These are phyloP conservation scores for Alternaria hordeiaustralica DNA, from an alignment of 2,329 filamentous ascomycete species.

Conservation along the genomic window DNA sequence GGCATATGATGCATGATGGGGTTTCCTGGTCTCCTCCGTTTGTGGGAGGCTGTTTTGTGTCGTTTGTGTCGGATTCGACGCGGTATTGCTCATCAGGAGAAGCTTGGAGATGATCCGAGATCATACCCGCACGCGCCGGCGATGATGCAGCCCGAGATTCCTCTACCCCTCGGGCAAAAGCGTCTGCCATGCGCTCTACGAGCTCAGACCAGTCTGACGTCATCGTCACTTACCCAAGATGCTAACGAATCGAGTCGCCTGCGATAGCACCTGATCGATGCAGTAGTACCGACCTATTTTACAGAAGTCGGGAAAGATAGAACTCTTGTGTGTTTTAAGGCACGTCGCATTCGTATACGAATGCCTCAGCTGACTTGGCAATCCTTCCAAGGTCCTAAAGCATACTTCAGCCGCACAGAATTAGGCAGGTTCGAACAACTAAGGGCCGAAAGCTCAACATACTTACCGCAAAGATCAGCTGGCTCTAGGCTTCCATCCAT, in stretches of 20 bases:
- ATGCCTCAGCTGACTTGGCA: not conserved
- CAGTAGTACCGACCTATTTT: not conserved
- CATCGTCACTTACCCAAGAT: not conserved
- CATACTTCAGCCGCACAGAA: not conserved
- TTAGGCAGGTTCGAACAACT: not conserved
- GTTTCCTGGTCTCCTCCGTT: not conserved
- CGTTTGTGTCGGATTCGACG: not conserved
- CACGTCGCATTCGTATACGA: not conserved
- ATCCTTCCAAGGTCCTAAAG: not conserved
- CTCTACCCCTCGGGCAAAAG: not conserved
- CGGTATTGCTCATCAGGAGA: not conserved
- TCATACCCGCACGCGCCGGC: not conserved
- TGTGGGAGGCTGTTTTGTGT: not conserved
- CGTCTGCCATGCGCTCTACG: not conserved
- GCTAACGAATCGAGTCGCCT: not conserved
- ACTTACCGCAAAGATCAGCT: not conserved
- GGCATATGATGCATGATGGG: not conserved
- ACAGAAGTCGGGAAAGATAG: not conserved
- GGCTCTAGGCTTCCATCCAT: not conserved
- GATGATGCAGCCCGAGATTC: not conserved
- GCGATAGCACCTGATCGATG: not conserved
- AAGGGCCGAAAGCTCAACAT: not conserved
- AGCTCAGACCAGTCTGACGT: not conserved
- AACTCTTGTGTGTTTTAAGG: not conserved
- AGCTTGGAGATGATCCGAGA: not conserved